Conservation (phyloP, 169 alveolate genomes). For the Eimeria praecox region DNA sequence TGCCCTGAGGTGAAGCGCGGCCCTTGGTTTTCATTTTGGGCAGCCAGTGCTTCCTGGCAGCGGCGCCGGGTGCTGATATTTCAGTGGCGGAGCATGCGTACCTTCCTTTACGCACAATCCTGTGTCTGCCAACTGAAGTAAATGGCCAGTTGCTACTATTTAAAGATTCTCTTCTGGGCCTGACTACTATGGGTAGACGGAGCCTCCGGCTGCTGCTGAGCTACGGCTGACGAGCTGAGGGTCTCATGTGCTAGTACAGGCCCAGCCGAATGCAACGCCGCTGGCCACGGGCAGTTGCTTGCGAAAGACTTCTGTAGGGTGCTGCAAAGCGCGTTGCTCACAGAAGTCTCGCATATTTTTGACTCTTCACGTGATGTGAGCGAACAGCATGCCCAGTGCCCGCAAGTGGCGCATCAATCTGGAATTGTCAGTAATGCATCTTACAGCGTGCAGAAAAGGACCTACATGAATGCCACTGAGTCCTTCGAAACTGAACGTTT, state of each 20-base stretch:
- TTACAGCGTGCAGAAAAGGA: neutral
- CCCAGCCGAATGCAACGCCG: neutral
- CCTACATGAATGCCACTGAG: neutral
- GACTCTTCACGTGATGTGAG: neutral
- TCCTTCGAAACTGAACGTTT: neutral
- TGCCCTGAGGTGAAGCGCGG: neutral
- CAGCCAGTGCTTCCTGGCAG: neutral
- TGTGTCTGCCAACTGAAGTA: neutral
- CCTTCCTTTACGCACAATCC: neutral
- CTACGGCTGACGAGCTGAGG: neutral
- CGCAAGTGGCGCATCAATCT: neutral
- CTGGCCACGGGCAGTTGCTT: neutral
- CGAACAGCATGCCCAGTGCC: neutral
- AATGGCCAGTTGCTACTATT: neutral
- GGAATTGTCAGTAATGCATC: neutral
- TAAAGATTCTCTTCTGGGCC: neutral
- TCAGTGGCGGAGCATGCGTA: conserved; percentile 1
- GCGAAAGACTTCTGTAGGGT: neutral
- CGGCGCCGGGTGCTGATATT: neutral
- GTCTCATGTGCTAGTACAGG: neutral
- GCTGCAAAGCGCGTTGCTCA: neutral
- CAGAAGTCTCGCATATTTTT: neutral
- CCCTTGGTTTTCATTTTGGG: neutral
- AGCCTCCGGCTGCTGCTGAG: neutral
- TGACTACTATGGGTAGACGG: conserved; percentile 2